These are phyloP conservation scores for Xylaria polymorpha DNA, from an alignment of 2,329 filamentous ascomycete genomes.

Conservation along the genomic window DNA sequence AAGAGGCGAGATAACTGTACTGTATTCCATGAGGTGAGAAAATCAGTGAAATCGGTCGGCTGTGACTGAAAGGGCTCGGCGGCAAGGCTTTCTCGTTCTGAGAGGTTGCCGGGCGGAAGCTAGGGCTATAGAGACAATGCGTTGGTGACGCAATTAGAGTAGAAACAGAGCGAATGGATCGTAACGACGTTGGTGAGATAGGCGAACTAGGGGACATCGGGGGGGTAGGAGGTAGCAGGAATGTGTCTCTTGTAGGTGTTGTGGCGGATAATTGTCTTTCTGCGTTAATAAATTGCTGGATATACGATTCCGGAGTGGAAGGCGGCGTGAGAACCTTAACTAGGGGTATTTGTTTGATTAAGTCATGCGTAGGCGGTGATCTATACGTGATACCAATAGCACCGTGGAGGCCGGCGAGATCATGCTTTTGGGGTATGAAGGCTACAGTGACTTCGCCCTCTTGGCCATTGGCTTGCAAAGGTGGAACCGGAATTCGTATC, in stretches of 20 bases:
- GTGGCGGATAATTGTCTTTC: conserved; percentile 28
- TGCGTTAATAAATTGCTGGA: conserved; percentile 11
- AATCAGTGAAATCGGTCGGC: conserved; percentile 66
- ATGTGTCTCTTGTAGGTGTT: conserved; percentile 40
- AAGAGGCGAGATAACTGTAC: conserved; percentile 64
- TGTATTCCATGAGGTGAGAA: conserved; percentile 74
- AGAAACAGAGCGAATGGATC: conserved; percentile 52
- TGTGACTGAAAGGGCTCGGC: conserved; percentile 36
- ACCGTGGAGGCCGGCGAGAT: conserved; percentile 71
- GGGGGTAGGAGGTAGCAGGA: conserved; percentile 51
- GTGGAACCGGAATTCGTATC: conserved; percentile 63
- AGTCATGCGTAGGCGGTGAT: conserved; percentile 58
- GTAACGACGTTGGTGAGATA: conserved; percentile 45
- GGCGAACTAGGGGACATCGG: conserved; percentile 49
- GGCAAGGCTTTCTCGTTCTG: conserved; percentile 28
- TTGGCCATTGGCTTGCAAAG: conserved; percentile 62
- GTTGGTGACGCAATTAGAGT: conserved; percentile 49
- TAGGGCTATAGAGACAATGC: conserved; percentile 33
- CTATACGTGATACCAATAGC: conserved; percentile 79
- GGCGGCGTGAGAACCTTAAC: conserved; percentile 48
- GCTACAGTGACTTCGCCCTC: conserved; percentile 78
- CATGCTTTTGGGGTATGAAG: conserved; percentile 70
- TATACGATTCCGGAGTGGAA: conserved; percentile 46
- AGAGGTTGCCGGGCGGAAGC: conserved; percentile 38
- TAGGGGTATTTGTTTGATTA: conserved; percentile 27